Conservation (phyloP, 2,329 filamentous ascomycete genomes). For the Trichoderma asperellum region DNA sequence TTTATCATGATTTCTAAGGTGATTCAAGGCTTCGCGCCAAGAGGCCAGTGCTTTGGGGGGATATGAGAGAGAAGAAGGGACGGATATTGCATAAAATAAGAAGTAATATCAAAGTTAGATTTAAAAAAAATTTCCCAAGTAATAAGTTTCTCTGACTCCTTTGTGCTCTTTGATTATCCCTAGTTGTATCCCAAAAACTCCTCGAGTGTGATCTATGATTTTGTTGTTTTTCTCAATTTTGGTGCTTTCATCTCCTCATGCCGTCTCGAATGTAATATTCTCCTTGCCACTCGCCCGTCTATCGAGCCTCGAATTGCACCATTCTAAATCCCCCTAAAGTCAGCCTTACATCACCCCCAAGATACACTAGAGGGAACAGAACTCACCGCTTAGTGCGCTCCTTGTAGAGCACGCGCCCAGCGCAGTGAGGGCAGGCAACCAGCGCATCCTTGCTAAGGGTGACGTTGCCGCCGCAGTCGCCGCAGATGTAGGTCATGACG, state of each 20-base stretch:
- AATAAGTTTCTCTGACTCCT: slow-evolving; percentile 8
- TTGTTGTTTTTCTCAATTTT: neutral
- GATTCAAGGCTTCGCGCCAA: neutral
- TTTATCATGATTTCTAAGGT: neutral
- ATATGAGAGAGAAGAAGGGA: neutral
- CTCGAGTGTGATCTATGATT: slow-evolving; percentile 21
- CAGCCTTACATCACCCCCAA: neutral
- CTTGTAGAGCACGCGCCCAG: slow-evolving; percentile 95
- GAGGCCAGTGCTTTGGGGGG: neutral
- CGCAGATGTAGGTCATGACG: slow-evolving; percentile 48
- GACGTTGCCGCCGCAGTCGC: slow-evolving; percentile 50
- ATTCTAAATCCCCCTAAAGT: slow-evolving; percentile 61
- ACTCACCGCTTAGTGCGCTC: slow-evolving; percentile 93
- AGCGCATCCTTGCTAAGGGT: slow-evolving; percentile 54
- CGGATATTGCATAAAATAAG: slow-evolving; percentile 18
- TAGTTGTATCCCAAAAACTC: slow-evolving; percentile 25
- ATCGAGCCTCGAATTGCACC: slow-evolving; percentile 98
- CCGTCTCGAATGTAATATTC: neutral
- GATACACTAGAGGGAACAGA: neutral
- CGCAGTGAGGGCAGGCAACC: slow-evolving; percentile 64
- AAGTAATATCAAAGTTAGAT: slow-evolving; percentile 23
- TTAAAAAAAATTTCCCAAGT: slow-evolving; percentile 10
- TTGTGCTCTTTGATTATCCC: slow-evolving; percentile 15
- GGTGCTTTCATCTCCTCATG: neutral
- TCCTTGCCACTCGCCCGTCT: neutral